Conservation (phyloP, 306 rosid genomes). For the Vigna reflexopilosa region DNA sequence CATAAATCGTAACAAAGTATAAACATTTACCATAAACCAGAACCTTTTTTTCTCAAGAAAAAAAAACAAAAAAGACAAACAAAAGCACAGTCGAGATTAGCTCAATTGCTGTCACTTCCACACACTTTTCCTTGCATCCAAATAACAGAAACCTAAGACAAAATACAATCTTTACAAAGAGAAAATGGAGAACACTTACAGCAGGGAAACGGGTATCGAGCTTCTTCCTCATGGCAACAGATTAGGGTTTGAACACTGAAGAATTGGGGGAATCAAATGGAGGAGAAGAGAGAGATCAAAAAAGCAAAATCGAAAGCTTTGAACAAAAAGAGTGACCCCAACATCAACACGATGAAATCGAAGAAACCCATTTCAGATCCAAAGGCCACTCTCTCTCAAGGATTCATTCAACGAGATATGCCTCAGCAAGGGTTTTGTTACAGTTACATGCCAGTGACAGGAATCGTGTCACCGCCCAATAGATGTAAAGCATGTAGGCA, state of each 20-base stretch:
- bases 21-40: not conserved
- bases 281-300: slow-evolving; percentile 34
- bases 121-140: slow-evolving; percentile 24
- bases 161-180: slow-evolving; percentile 18
- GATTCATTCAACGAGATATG: slow-evolving; percentile 60
- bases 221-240: slow-evolving; percentile 93
- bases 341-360: slow-evolving; percentile 50
- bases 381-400: slow-evolving; percentile 32
- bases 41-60: not conserved
- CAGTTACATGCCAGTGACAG: slow-evolving; percentile 18
- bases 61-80: not conserved
- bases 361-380: slow-evolving; percentile 72
- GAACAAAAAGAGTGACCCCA: slow-evolving; percentile 42
- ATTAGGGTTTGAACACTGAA: slow-evolving; percentile 41
- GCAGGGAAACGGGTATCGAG: slow-evolving; percentile 99
- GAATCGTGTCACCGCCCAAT: slow-evolving; percentile 44
- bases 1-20: not conserved
- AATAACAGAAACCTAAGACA: slow-evolving; percentile 28
- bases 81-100: slow-evolving; percentile 5
- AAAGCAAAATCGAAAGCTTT: slow-evolving; percentile 47
- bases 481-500: slow-evolving; percentile 22
- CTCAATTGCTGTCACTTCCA: not conserved
- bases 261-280: slow-evolving; percentile 25
- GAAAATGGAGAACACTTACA: slow-evolving; percentile 55
- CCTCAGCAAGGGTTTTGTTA: slow-evolving; percentile 48